Percentiles rank a stretch among this genome's conserved stretches.
phyloP scores from a whole-genome alignment of 371 early-diverging fungal genomes.

The Entomophthora muscae region DNA sequence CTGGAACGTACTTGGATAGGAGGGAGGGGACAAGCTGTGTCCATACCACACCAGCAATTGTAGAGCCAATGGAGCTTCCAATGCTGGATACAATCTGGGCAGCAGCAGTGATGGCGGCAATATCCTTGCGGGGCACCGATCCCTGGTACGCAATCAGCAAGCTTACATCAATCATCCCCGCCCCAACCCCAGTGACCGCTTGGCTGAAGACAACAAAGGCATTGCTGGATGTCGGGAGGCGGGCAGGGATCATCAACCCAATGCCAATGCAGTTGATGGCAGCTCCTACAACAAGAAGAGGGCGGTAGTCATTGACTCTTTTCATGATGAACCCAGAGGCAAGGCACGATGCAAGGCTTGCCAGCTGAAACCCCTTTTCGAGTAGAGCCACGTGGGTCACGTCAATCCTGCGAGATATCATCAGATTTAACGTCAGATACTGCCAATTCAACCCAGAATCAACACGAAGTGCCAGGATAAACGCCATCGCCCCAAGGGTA shows the following conservation, averaged over 20 bases:
- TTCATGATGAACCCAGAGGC: not conserved
- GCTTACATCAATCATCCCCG: not conserved
- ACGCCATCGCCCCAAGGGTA: not conserved
- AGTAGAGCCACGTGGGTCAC: not conserved
- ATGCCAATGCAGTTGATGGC: not conserved
- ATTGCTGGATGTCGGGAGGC: not conserved
- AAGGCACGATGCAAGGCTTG: not conserved
- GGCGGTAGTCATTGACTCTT: not conserved
- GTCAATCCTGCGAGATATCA: not conserved
- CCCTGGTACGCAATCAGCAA: not conserved
- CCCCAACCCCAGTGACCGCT: not conserved
- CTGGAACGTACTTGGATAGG: not conserved
- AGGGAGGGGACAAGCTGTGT: not conserved
- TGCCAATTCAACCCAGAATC: not conserved
- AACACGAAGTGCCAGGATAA: not conserved
- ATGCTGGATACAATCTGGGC: not conserved
- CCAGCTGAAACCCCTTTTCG: not conserved
- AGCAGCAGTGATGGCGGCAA: not conserved
- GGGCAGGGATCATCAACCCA: not conserved
- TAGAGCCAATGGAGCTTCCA: not conserved
- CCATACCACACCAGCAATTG: not conserved
- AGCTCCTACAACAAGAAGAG: not conserved
- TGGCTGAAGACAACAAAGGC: not conserved
- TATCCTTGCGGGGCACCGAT: not conserved
- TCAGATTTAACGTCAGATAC: not conserved